A percentile compares a stretch with the other conserved stretches of the same genome.
Conservation (phyloP, 371 early-diverging fungal species). For the Dentiscutata heterogama region DNA sequence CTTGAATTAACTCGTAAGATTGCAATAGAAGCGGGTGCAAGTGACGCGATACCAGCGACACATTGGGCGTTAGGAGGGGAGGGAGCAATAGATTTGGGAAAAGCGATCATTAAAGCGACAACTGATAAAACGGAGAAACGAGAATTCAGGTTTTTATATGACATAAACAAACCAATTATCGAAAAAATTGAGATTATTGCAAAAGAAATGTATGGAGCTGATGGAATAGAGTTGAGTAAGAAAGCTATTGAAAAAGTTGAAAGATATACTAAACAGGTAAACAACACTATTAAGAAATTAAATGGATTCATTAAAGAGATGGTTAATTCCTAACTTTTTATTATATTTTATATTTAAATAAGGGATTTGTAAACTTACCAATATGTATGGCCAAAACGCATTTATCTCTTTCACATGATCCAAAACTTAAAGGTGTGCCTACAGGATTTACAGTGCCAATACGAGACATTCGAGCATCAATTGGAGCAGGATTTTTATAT, state of each 20-base stretch:
- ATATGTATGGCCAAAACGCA: constrained; percentile 99
- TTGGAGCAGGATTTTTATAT: constrained; percentile 98
- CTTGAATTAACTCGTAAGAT: constrained; percentile 78
- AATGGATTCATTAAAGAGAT: background rate
- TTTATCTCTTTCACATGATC: constrained; percentile 90
- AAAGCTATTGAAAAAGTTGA: constrained; percentile 86
- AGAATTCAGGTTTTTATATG: constrained; percentile 89
- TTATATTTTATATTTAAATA: constrained; percentile 2
- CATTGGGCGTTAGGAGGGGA: constrained; percentile 96
- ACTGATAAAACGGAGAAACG: constrained; percentile 46
- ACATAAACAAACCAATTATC: constrained; percentile 77
- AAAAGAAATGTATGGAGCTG: constrained; percentile 94
- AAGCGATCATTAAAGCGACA: constrained; percentile 74
- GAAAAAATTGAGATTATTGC: constrained; percentile 94
- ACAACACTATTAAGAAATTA: background rate
- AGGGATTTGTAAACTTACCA: constrained; percentile 87
- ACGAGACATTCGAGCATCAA: constrained; percentile 92
- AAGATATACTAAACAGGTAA: constrained; percentile 75
- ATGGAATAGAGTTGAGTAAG: constrained; percentile 84
- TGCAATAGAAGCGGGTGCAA: constrained; percentile 88
- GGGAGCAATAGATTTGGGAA: constrained; percentile 90
- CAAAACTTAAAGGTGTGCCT: constrained; percentile 92
- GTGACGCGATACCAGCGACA: constrained; percentile 84
- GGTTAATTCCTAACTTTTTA: background rate
- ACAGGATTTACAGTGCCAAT: constrained; percentile 93